Percentiles rank a stretch among this genome's conserved stretches.
These are phyloP conservation scores for Solanum phureja DNA, from an alignment of 257 asterid species.

Conservation along the genomic window DNA sequence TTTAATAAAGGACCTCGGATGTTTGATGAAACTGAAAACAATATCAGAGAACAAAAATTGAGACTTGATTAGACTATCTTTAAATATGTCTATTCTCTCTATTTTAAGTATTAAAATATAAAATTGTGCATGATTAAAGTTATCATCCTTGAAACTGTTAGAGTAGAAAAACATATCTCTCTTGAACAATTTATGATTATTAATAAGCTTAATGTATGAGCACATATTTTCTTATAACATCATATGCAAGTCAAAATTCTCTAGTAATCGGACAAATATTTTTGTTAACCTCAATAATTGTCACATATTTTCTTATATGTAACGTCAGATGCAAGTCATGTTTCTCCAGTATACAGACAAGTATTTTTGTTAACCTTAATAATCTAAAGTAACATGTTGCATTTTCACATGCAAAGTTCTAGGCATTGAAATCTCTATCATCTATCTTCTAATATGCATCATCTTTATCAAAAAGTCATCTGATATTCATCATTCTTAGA, in stretches of 20 bases:
- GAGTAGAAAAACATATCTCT: background rate
- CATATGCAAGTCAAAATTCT: background rate
- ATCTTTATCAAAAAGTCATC: background rate
- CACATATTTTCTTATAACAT: background rate
- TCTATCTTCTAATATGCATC: background rate
- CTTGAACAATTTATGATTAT: background rate
- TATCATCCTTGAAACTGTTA: background rate
- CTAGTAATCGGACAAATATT: background rate
- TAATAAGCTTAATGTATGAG: background rate
- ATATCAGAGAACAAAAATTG: background rate
- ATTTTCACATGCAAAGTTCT: background rate
- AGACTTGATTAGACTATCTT: background rate
- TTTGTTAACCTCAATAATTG: background rate
- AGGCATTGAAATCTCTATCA: background rate
- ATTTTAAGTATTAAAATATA: background rate
- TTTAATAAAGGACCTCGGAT: background rate
- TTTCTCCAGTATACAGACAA: background rate
- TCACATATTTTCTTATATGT: background rate
- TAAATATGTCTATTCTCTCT: background rate
- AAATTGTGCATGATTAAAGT: background rate
- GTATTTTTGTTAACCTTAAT: background rate
- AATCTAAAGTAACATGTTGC: background rate
- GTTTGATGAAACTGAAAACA: background rate
- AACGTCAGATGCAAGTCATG: background rate
- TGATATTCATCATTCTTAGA: background rate